These are phyloP conservation scores for Lepiota venenata DNA, from an alignment of 768 basidiomycete genomes.

Conservation along the genomic window DNA sequence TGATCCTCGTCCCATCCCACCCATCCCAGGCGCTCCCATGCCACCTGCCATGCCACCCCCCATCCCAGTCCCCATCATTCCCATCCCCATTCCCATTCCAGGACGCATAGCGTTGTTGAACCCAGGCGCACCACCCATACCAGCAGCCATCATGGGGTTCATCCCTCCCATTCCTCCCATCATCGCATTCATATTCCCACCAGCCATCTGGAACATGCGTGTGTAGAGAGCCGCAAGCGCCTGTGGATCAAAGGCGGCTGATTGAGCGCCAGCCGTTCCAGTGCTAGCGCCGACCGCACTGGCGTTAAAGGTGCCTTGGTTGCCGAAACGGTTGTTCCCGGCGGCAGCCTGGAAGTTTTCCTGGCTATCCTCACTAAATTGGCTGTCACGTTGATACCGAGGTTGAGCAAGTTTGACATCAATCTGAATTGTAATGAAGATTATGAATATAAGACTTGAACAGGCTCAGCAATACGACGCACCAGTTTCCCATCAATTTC, in stretches of 20 bases:
- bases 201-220: slow-evolving; percentile 89
- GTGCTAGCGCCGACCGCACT: slow-evolving; percentile 21
- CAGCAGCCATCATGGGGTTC: slow-evolving; percentile 33
- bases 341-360: slow-evolving; percentile 4
- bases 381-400: slow-evolving; percentile 71
- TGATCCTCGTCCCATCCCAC: slow-evolving; percentile 38
- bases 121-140: slow-evolving; percentile 38
- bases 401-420: slow-evolving; percentile 98
- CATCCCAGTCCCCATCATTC: slow-evolving; percentile 17
- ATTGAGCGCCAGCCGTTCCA: slow-evolving; percentile 37
- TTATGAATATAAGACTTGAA: not conserved
- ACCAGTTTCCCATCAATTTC: slow-evolving; percentile 96
- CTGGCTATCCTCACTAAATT: slow-evolving; percentile 43
- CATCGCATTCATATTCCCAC: slow-evolving; percentile 49
- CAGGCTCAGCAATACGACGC: slow-evolving; percentile 23
- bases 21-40: slow-evolving; percentile 35
- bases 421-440: slow-evolving; percentile 50
- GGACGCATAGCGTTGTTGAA: slow-evolving; percentile 19
- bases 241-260: slow-evolving; percentile 86
- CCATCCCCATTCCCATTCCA: slow-evolving; percentile 26
- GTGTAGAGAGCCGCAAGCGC: slow-evolving; percentile 92
- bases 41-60: slow-evolving; percentile 29
- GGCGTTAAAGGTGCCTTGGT: slow-evolving; percentile 37
- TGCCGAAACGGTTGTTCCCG: slow-evolving; percentile 17
- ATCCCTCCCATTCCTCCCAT: slow-evolving; percentile 55